These are phyloP conservation scores for Kazachstania viticola DNA, from an alignment of 805 yeast species.

Conservation along the genomic window DNA sequence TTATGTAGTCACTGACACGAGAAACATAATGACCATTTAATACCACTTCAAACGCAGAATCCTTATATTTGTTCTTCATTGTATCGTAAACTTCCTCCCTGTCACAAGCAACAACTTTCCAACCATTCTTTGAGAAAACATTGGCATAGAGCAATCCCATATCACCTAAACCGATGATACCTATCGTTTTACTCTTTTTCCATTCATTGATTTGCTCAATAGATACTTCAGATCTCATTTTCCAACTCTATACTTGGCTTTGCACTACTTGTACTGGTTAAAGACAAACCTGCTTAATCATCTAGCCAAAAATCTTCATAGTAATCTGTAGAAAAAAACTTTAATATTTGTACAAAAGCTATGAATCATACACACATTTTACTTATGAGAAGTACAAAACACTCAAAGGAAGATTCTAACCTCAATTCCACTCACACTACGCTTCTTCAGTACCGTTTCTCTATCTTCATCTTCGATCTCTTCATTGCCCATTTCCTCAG, in stretches of 20 bases:
- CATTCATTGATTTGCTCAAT: conserved; percentile 19
- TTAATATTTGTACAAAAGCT: too few relatives aligned
- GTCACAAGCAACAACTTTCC: conserved; percentile 86
- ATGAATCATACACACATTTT: too few relatives aligned
- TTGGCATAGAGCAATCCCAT: conserved; percentile 89
- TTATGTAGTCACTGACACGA: conserved; percentile 66
- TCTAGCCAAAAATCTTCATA: too few relatives aligned
- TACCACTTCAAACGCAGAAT: conserved; percentile 43
- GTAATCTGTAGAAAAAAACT: too few relatives aligned
- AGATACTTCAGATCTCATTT: conserved; percentile 1
- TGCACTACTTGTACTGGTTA: too few relatives aligned
- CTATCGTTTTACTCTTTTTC: conserved; percentile 47
- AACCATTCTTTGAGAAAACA: conserved; percentile 68
- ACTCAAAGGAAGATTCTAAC: conserved; percentile 26
- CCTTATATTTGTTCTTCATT: conserved; percentile 30
- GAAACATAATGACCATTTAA: conserved; percentile 77
- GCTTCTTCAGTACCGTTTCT: conserved; percentile 24
- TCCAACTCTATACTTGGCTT: background rate
- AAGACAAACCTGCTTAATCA: background rate
- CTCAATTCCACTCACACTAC: conserved; percentile 35
- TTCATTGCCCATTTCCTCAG: conserved; percentile 23
- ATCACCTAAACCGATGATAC: conserved; percentile 93
- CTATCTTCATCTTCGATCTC: conserved; percentile 24
- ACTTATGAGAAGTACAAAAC: background rate
- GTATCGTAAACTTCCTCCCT: conserved; percentile 49